These are phyloP conservation scores for Diaporthe sp. DNA, from an alignment of 2,329 filamentous ascomycete species.

Conservation along the genomic window DNA sequence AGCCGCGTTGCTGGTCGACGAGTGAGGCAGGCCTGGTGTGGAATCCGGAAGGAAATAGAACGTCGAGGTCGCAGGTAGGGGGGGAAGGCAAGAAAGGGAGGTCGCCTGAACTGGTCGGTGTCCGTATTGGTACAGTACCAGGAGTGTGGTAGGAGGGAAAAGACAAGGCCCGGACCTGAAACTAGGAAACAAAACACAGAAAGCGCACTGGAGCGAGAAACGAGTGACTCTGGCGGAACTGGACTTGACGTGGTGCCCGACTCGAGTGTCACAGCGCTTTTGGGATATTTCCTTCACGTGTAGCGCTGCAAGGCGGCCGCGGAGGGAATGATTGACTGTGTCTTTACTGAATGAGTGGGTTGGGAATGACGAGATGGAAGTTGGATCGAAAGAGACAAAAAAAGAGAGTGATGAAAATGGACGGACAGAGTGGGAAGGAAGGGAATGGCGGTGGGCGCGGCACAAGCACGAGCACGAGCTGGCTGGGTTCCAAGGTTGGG, in stretches of 20 bases:
- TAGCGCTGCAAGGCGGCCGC: conserved; percentile 16
- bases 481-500: conserved; percentile 33
- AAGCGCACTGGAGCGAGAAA: conserved; percentile 18
- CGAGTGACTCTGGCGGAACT: conserved; percentile 33
- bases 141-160: background rate
- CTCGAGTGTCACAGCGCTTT: conserved; percentile 23
- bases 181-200: conserved; percentile 33
- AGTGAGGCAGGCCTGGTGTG: conserved; percentile 31
- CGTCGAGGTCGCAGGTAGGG: conserved; percentile 34
- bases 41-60: conserved; percentile 38
- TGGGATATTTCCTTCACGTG: background rate
- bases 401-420: conserved; percentile 31
- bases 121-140: conserved; percentile 29
- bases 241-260: conserved; percentile 12
- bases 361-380: conserved; percentile 20
- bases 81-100: conserved; percentile 19
- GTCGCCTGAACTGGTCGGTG: conserved; percentile 31
- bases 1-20: conserved; percentile 32
- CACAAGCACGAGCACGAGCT: conserved; percentile 30
- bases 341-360: conserved; percentile 21
- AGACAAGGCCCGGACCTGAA: conserved; percentile 28
- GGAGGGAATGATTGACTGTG: conserved; percentile 28
- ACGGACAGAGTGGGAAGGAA: conserved; percentile 26
- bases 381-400: conserved; percentile 30
- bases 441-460: conserved; percentile 35